Conservation (phyloP, 2,329 filamentous ascomycete species). For the Exophiala viscosa region DNA sequence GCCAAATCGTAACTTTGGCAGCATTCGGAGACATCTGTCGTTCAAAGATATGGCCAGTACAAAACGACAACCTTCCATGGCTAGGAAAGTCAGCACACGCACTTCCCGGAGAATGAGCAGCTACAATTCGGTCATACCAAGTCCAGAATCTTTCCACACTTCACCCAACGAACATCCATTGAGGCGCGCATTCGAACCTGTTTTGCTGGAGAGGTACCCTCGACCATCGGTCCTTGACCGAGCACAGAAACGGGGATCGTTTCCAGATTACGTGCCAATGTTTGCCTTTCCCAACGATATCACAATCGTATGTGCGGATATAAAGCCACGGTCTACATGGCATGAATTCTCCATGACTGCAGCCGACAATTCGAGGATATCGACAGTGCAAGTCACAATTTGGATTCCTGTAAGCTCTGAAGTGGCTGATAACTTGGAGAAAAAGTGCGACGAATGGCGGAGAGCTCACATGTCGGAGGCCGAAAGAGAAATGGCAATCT, state of each 20-base stretch:
- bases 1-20: constrained; percentile 66
- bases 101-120: constrained; percentile 89
- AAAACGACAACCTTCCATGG: constrained; percentile 75
- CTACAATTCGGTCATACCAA: constrained; percentile 96
- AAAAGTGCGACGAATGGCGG: constrained; percentile 79
- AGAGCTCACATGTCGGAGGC: constrained; percentile 97
- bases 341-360: constrained; percentile 98
- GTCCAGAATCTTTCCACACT: constrained; percentile 82
- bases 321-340: constrained; percentile 93
- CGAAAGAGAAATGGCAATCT: constrained; percentile 88
- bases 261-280: constrained; percentile 98
- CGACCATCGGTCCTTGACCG: constrained; percentile 79
- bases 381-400: constrained; percentile 85
- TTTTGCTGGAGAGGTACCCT: constrained; percentile 91
- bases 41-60: constrained; percentile 92
- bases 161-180: constrained; percentile 94
- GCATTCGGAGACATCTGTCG: constrained; percentile 86
- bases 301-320: constrained; percentile 91
- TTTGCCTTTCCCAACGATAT: constrained; percentile 99
- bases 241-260: constrained; percentile 71
- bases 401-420: constrained; percentile 84
- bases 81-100: constrained; percentile 69
- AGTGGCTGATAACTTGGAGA: constrained; percentile 70
- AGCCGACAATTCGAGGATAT: constrained; percentile 84
- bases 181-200: constrained; percentile 89